Evolutionary conservation across 176 grass and related monocot genomes (phyloP), one percentile per base, ranked within the genome.

Genomic region (Hordeum marinum): DNA sequence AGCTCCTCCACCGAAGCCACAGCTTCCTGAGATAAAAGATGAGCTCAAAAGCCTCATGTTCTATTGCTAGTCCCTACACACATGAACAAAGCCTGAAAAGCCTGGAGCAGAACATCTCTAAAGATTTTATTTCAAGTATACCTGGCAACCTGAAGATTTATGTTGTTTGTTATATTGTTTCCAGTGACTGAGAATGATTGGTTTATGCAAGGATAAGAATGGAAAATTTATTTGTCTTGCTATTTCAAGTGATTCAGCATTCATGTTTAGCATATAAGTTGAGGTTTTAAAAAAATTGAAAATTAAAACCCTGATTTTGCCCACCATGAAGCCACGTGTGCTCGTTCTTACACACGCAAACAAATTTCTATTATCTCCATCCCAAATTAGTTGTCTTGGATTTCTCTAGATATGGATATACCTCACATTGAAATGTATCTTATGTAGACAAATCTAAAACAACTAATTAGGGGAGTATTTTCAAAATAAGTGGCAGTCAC

Each of bases 1-100:
- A 42, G 48, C 29, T 71, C 29, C 86, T 60, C 15, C 29, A 29
- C 29, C 29, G 29, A 29, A 29, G 29, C 29, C 29, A 29, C 29
- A 29, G 37, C 50, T 97, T 84, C 80, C 92, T 24, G 63, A 71
- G 11, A 48, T 97, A 9, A 94, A 92, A 81, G 63, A 89, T 24
- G 91, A 90, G 26, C 61, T 94, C 7, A 97, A 94, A 61, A 68
- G 76, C 11, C 37, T 80, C 79, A 97, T 97, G 94, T 97, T 92
- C 80, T 92, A 89, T 77, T 92, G 92, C 71, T 97, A 90, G 66
- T 79, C 42, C 42, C 4, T 46, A 40, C 23, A 29, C 26, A 48
- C 32, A 63, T 68, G 82, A 39, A 76, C 3, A 37, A 35, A 35
- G 13, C 75, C 25, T n/a, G 18, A 20, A 29, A 29, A 59, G 60